Base-by-base conservation (phyloP, 768 basidiomycete species). In the Lentinula sp. region DNA sequence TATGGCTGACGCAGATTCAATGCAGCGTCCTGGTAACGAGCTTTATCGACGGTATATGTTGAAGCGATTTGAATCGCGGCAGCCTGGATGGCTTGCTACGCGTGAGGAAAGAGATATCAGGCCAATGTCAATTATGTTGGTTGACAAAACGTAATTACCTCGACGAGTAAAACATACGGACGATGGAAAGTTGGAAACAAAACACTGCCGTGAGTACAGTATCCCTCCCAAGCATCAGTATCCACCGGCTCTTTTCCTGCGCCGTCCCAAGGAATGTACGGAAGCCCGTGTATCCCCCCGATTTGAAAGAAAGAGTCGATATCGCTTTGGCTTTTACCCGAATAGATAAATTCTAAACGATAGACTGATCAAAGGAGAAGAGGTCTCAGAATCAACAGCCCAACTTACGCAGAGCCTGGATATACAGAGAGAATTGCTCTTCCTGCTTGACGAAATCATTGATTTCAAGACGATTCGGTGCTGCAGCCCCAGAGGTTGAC, bases 141-240 rank as follows among this genome's bases (percentile, higher is more conserved):
- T 13, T 15, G 10, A 35, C 11, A 9, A 62, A 16, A 15, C 15
- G 18, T 46, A 10, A 48, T 9, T 50, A 83, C 83, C 74, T 85
- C 83, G 61, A 76, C 77, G 1, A 83, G 68, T 37, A 76, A 67
- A 28, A 84, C 67, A 62, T 84, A 84, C 2, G 81, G 80, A 54
- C 84, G 70, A 63, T 85, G 83, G 79, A 80, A 84, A 4, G 79
- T 82, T 7, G 82, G 82, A 73, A 84, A 84, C 9, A 83, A 70
- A 8, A 78, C 73, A 1, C 76, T 78, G 15, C 79, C 79, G 66
- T 85, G 84, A n/a, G 75, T 77, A 65, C 83, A 84, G 64, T 84
- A 84, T 3, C 83, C 83, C n/a, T 73, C 70, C 71, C 72, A 76
- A 7, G 62, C 61, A 7, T 67, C 63, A 0, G 63, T 61, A 15